These are phyloP conservation scores for Suillus occidentalis DNA, from an alignment of 768 basidiomycete species.

Conservation along the genomic window DNA sequence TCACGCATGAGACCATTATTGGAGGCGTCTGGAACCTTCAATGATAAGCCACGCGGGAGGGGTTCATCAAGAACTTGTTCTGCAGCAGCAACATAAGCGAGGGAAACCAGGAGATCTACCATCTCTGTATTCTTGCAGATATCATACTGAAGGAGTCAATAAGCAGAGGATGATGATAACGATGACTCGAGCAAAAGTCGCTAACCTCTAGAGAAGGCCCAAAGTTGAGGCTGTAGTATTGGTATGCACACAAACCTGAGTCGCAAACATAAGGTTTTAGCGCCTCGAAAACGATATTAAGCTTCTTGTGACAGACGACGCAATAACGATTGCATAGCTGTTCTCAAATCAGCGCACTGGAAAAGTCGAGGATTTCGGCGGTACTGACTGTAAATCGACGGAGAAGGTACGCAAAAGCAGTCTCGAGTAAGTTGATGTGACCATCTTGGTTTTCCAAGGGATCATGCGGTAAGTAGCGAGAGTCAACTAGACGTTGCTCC, in stretches of 20 bases:
- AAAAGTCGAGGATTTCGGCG: not conserved
- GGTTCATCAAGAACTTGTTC: constrained; percentile 57
- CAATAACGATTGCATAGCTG: constrained; percentile 71
- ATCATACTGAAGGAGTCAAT: constrained; percentile 51
- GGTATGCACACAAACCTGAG: constrained; percentile 64
- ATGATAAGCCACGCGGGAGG: constrained; percentile 57
- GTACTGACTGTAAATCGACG: constrained; percentile 56
- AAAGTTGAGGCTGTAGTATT: constrained; percentile 63
- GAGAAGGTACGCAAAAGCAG: constrained; percentile 64
- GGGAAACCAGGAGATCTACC: constrained; percentile 68
- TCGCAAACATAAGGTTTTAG: constrained; percentile 77
- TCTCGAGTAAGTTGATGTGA: constrained; percentile 58
- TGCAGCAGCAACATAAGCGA: constrained; percentile 56
- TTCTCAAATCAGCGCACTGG: not conserved
- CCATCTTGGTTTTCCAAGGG: constrained; percentile 40
- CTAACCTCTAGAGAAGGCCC: constrained; percentile 68
- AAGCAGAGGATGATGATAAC: not conserved
- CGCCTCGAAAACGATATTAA: constrained; percentile 51
- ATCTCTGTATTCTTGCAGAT: constrained; percentile 61
- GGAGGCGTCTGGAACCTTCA: constrained; percentile 44
- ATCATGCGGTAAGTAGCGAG: constrained; percentile 54
- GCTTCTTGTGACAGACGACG: constrained; percentile 69
- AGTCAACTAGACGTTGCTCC: constrained; percentile 39
- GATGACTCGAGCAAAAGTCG: constrained; percentile 1
- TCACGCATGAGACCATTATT: constrained; percentile 36